These are phyloP conservation scores for Microsporum audouinii DNA, from an alignment of 2,329 filamentous ascomycete species.

Conservation along the genomic window DNA sequence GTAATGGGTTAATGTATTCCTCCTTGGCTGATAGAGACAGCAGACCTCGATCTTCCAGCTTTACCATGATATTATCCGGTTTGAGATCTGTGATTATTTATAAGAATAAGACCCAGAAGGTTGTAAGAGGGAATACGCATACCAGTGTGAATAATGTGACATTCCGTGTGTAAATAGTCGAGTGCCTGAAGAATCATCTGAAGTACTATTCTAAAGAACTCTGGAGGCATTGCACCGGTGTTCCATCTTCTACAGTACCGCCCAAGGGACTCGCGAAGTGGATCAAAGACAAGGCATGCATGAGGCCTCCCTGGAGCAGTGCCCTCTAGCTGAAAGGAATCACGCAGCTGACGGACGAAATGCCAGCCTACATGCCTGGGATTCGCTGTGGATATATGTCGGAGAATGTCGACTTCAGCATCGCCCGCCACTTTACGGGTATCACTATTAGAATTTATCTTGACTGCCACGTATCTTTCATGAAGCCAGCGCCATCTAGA, in stretches of 20 bases:
- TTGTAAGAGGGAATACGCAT: not conserved
- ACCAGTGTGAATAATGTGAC: conserved; percentile 35
- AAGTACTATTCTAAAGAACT: conserved; percentile 25
- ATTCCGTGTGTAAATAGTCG: conserved; percentile 35
- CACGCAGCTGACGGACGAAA: conserved; percentile 23
- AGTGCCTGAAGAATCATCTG: conserved; percentile 30
- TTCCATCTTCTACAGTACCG: conserved; percentile 20
- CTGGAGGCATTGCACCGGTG: conserved; percentile 20
- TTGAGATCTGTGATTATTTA: conserved; percentile 27
- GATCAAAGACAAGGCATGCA: conserved; percentile 28
- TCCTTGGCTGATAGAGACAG: conserved; percentile 18
- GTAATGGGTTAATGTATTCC: conserved; percentile 22
- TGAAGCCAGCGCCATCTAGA: conserved; percentile 20
- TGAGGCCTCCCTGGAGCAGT: conserved; percentile 16
- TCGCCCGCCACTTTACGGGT: conserved; percentile 8
- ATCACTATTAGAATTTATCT: conserved; percentile 21
- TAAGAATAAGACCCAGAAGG: not conserved
- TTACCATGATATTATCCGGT: conserved; percentile 33
- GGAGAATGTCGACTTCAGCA: conserved; percentile 18
- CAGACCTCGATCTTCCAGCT: conserved; percentile 20
- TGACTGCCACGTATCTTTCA: conserved; percentile 25
- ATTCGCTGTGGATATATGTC: conserved; percentile 10
- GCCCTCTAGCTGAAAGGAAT: conserved; percentile 22
- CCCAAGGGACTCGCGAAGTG: conserved; percentile 29
- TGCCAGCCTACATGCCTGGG: conserved; percentile 20